phyloP scores from a whole-genome alignment of 2,329 filamentous ascomycete species.

The Ophiostoma montium region DNA sequence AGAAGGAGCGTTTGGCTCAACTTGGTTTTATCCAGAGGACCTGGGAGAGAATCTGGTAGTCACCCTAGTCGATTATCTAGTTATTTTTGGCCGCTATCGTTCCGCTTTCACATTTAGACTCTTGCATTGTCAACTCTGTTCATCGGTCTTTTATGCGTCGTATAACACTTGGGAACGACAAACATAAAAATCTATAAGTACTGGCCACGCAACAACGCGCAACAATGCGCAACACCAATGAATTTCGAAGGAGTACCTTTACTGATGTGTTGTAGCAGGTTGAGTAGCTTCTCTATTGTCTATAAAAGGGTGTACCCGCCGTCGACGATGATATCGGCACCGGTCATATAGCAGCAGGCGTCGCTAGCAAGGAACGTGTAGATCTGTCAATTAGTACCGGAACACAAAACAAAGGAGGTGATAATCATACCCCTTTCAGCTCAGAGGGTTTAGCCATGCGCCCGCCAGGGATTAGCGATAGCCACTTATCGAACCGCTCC shows the following conservation, averaged over 20 bases:
- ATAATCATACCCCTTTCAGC: conserved; percentile 32
- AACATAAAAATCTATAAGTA: too few relatives aligned
- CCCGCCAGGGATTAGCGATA: conserved; percentile 20
- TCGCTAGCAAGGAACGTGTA: conserved; percentile 7
- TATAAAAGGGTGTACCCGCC: conserved; percentile 1
- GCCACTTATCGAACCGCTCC: conserved; percentile 56
- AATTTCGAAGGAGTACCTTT: too few relatives aligned
- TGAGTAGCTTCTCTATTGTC: background rate
- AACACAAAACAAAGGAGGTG: background rate
- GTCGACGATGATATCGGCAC: conserved; percentile 3
- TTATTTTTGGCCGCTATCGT: too few relatives aligned
- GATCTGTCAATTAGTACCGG: background rate
- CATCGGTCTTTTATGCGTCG: too few relatives aligned
- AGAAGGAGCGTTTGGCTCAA: conserved; percentile 10
- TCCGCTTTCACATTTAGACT: too few relatives aligned
- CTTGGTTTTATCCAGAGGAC: conserved; percentile 5
- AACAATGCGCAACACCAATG: too few relatives aligned
- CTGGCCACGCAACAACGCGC: too few relatives aligned
- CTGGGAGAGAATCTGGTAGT: conserved; percentile 12
- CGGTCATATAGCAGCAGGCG: conserved; percentile 7
- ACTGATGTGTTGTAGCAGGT: too few relatives aligned
- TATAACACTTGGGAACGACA: too few relatives aligned
- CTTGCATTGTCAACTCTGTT: too few relatives aligned
- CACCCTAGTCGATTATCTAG: too few relatives aligned
- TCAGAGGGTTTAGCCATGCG: conserved; percentile 41